Conservation (phyloP, 257 asterid species). For the Petunia axillaris region DNA sequence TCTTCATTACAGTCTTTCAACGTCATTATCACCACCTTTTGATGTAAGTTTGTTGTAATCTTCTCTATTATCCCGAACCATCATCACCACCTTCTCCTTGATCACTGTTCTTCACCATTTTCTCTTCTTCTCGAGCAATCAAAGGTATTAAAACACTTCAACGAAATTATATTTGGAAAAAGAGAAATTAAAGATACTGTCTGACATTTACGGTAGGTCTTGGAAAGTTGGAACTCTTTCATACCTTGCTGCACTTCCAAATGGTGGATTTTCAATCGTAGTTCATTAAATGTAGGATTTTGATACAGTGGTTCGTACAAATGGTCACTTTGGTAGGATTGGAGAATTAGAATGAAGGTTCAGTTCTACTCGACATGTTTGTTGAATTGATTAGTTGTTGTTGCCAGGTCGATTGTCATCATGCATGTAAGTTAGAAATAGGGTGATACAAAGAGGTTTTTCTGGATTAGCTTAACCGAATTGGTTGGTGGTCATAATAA, state of each 20-base stretch:
- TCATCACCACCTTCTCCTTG: not conserved
- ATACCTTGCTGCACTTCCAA: not conserved
- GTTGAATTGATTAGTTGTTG: not conserved
- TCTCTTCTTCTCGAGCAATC: not conserved
- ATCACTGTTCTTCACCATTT: not conserved
- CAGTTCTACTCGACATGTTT: not conserved
- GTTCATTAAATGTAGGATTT: not conserved
- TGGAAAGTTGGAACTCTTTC: not conserved
- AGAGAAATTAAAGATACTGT: no score
- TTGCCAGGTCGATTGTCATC: not conserved
- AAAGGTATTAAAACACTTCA: no score
- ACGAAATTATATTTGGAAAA: not conserved
- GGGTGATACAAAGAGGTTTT: not conserved
- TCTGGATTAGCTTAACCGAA: not conserved
- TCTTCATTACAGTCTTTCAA: not conserved
- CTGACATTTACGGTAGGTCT: no score
- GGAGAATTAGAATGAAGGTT: no score
- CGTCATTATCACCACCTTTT: no score
- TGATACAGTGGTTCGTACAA: not conserved
- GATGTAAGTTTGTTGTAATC: not conserved
- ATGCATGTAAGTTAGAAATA: not conserved
- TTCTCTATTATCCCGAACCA: not conserved
- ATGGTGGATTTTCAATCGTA: not conserved
- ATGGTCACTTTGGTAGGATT: not conserved
- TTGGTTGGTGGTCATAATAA: not conserved